Conservation (phyloP, 192 early-diverging fungal genomes). For the Chytriomyces confervae region DNA sequence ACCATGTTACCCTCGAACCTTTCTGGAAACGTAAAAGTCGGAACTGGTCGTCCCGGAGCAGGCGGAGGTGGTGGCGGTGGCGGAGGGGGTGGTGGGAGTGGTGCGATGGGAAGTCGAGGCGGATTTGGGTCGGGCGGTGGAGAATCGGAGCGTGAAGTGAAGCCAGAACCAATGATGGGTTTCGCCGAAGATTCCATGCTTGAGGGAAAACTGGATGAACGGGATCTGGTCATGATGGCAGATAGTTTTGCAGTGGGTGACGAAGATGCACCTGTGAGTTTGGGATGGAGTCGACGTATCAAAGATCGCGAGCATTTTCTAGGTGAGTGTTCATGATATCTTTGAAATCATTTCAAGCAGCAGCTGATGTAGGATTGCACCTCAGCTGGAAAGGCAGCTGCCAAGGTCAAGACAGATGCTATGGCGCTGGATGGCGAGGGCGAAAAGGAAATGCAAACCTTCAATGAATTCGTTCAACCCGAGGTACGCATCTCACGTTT, state of each 20-base stretch:
- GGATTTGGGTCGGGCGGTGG: slow-evolving; percentile 1
- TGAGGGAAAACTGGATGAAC: slow-evolving; percentile 8
- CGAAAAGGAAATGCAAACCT: slow-evolving; percentile 17
- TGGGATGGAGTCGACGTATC: slow-evolving; percentile 21
- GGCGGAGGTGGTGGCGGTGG: neutral
- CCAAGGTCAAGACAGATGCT: slow-evolving; percentile 5
- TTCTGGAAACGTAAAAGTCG: neutral
- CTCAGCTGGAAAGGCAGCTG: neutral
- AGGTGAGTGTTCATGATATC: neutral
- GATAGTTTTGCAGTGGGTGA: slow-evolving; percentile 19
- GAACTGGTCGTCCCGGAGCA: neutral
- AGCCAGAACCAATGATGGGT: neutral
- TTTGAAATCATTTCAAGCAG: too few species aligned
- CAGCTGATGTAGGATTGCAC: too few species aligned
- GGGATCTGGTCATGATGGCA: slow-evolving; percentile 22
- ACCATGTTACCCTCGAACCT: slow-evolving; percentile 20
- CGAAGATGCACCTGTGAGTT: slow-evolving; percentile 23
- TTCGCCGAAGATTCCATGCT: neutral
- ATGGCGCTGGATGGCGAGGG: neutral
- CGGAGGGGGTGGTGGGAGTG: slow-evolving; percentile 6
- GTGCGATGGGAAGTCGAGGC: neutral
- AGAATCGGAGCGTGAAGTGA: neutral
- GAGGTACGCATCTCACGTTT: neutral
- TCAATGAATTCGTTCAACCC: slow-evolving; percentile 26
- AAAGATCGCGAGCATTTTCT: slow-evolving; percentile 29